Conservation (phyloP, 2,329 filamentous ascomycete genomes). For the Annulohypoxylon truncatum region DNA sequence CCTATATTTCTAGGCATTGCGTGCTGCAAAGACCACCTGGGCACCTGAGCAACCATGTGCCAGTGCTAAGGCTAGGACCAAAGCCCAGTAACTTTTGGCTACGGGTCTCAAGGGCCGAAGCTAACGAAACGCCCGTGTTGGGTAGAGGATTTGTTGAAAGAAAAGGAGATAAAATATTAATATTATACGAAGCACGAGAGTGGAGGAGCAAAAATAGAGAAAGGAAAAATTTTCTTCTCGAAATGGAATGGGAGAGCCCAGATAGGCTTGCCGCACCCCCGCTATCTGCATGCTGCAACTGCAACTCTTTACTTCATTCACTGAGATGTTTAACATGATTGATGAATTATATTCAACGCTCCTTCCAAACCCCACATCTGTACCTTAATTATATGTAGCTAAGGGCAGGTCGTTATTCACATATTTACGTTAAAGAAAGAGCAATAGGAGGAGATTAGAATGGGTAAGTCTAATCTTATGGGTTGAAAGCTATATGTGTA, state of each 20-base stretch:
- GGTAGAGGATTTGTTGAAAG: constrained; percentile 14
- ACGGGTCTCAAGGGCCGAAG: constrained; percentile 31
- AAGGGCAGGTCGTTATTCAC: not conserved
- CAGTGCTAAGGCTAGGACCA: constrained; percentile 17
- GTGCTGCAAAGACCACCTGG: not conserved
- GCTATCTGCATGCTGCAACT: constrained; percentile 22
- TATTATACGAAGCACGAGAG: constrained; percentile 23
- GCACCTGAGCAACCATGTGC: not conserved
- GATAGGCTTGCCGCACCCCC: constrained; percentile 18
- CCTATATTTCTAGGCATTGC: constrained; percentile 13
- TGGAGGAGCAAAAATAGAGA: constrained; percentile 37
- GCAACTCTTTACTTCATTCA: not conserved
- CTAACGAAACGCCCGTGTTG: constrained; percentile 21
- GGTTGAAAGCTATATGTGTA: not conserved
- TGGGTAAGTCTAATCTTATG: not conserved
- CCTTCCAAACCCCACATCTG: not conserved
- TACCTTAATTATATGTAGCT: constrained; percentile 2
- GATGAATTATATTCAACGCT: not conserved
- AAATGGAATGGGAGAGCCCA: constrained; percentile 20
- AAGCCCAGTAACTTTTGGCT: constrained; percentile 24
- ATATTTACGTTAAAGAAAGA: not conserved
- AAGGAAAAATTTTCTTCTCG: constrained; percentile 25
- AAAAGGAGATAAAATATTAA: constrained; percentile 4
- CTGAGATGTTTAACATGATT: not conserved
- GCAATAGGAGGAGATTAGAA: not conserved